Percentiles rank a stretch among this genome's conserved stretches.
phyloP scores from a whole-genome alignment of 2,329 filamentous ascomycete genomes.

The Graphilbum fragrans region DNA sequence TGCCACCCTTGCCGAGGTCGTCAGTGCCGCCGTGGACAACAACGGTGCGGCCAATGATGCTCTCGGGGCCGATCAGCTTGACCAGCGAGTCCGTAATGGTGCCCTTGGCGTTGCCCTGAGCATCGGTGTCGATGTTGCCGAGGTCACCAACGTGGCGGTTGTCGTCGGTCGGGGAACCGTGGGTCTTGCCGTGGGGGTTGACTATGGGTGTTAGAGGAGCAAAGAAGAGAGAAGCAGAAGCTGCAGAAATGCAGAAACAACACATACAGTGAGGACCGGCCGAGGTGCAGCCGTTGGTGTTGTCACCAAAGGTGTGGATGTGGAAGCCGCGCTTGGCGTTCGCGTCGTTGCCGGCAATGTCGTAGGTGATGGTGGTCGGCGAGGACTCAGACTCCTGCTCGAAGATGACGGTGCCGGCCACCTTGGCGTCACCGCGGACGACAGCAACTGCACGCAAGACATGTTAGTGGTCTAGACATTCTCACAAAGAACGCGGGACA shows the following conservation, averaged over 20 bases:
- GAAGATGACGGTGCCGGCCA: conserved; percentile 88
- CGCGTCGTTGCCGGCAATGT: conserved; percentile 84
- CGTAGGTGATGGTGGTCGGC: conserved; percentile 80
- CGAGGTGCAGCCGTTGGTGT: conserved; percentile 99
- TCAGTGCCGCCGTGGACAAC: conserved; percentile 93
- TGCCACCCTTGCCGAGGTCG: conserved; percentile 84
- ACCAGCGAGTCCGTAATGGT: conserved; percentile 67
- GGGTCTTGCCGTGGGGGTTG: conserved; percentile 89
- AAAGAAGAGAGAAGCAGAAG: background rate
- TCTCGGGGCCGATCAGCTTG: conserved; percentile 94
- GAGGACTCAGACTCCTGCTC: conserved; percentile 77
- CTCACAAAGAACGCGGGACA: too few species aligned
- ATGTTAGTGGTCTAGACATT: too few species aligned
- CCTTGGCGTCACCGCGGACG: conserved; percentile 93
- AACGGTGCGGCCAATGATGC: conserved; percentile 88
- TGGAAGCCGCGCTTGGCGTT: conserved; percentile 97
- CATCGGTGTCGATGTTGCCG: conserved; percentile 94
- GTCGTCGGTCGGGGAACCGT: conserved; percentile 75
- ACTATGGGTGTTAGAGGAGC: conserved; percentile 36
- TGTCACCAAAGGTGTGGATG: conserved; percentile 98
- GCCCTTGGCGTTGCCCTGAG: conserved; percentile 79
- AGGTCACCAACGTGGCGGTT: conserved; percentile 93
- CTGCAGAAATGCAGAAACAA: background rate
- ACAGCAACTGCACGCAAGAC: conserved; percentile 76
- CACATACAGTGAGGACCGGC: conserved; percentile 89